Base-by-base conservation (phyloP, 495 filamentous ascomycete species). In the Trypethelium eluteriae region DNA sequence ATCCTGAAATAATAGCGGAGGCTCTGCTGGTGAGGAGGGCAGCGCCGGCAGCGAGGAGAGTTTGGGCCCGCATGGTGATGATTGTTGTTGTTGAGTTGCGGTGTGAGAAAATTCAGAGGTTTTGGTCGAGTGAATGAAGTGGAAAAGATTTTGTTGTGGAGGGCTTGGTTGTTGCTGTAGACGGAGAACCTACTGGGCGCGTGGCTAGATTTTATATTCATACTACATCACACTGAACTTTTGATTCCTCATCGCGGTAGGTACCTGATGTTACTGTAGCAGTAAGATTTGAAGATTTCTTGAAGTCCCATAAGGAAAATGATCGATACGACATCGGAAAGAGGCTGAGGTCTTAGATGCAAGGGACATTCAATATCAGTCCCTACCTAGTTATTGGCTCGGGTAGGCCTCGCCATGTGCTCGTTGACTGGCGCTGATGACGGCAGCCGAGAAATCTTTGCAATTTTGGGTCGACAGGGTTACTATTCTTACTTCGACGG, bases 1-100 rank as follows among this genome's bases (percentile, higher is more conserved):
- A 64, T 56, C 68, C 68, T 34, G 44, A 50, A 25, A 72, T 66
- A 39, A 66, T 66, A 62, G 70, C 70, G 25, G 61, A 56, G 12
- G 61, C 66, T 9, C 25, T 10, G 39, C 41, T 59, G 32, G 53
- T 32, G 32, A 59, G 18, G 53, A 59, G 53, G 4, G 53, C 49
- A n/a, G 49, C 32, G 32, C 53, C 53, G 53, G 53, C 53, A 14
- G 53, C 53, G 53, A 59, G 53, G 53, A 59, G 18, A 18, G 53
- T 59, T 7, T 34, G 5, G 32, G 53, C 53, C 10, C 32, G 32
- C 53, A 59, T 59, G 25, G 11, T 59, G 49, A 14, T 59, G 5
- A 6, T 59, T 59, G 32, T 11, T 59, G 53, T 7, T 59, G 53
- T 18, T 59, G 34, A 32, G 32, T 7, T 59, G 53, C 6, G 3